phyloP scores from a whole-genome alignment of 306 rosid genomes.

The Leucaena leucocephala region DNA sequence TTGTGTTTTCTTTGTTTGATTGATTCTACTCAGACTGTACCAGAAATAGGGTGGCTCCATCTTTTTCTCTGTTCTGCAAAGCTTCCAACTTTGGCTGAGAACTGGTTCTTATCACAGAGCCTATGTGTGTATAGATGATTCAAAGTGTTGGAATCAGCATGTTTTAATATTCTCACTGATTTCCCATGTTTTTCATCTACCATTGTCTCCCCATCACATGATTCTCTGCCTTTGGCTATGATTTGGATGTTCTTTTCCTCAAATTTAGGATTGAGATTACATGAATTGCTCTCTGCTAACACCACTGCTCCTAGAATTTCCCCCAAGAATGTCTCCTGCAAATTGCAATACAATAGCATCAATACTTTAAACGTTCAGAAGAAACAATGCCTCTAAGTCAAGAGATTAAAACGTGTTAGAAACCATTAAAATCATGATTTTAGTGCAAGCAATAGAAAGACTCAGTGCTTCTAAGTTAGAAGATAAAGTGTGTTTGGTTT shows the following conservation, averaged over 20 bases:
- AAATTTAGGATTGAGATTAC: slow-evolving; percentile 44
- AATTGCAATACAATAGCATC: not conserved
- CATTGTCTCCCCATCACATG: slow-evolving; percentile 63
- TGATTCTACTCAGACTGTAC: not conserved
- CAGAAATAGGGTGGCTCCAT: slow-evolving; percentile 51
- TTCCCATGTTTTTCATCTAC: slow-evolving; percentile 58
- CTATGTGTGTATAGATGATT: slow-evolving; percentile 50
- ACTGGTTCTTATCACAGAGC: slow-evolving; percentile 55
- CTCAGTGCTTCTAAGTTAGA: too few relatives aligned
- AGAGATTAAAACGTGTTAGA: too few relatives aligned
- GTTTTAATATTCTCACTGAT: slow-evolving; percentile 56
- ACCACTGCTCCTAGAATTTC: slow-evolving; percentile 76
- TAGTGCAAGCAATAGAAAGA: too few relatives aligned
- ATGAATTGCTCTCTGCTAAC: slow-evolving; percentile 43
- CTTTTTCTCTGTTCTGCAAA: slow-evolving; percentile 58
- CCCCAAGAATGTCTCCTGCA: slow-evolving; percentile 76
- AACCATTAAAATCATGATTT: not conserved
- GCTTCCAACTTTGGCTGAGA: slow-evolving; percentile 71
- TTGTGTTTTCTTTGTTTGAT: not conserved
- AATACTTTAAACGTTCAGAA: not conserved
- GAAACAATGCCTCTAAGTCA: not conserved
- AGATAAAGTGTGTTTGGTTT: too few relatives aligned
- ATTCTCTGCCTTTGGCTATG: slow-evolving; percentile 64
- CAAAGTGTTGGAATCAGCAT: slow-evolving; percentile 47
- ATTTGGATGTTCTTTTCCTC: slow-evolving; percentile 51